Conservation (phyloP, 2,329 filamentous ascomycete genomes). For the Rhytidhysteron rufulum region DNA sequence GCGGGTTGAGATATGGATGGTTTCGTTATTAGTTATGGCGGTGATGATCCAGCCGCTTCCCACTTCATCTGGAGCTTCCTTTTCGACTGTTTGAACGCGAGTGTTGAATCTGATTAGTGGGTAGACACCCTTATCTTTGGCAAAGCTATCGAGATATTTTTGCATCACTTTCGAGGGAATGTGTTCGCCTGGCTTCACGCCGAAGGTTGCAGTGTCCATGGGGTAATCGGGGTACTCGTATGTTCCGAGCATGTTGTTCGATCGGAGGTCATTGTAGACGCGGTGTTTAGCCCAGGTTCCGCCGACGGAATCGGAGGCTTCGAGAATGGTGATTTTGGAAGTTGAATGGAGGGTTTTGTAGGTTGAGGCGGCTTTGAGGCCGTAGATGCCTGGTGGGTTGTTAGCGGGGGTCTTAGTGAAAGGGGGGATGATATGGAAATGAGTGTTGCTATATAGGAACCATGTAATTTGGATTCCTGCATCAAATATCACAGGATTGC, state of each 20-base stretch:
- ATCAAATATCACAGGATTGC: not conserved
- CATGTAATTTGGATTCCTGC: not conserved
- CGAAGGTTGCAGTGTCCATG: conserved; percentile 11
- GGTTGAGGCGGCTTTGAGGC: conserved; percentile 41
- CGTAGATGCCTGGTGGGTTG: conserved; percentile 5
- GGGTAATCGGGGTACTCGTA: conserved; percentile 34
- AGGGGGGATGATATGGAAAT: not conserved
- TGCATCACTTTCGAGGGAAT: conserved; percentile 56
- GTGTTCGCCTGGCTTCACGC: conserved; percentile 49
- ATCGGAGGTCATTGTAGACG: conserved; percentile 37
- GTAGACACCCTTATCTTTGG: conserved; percentile 45
- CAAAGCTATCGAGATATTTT: conserved; percentile 48
- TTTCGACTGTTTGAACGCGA: conserved; percentile 48
- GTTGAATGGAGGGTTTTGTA: conserved; percentile 40
- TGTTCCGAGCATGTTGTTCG: conserved; percentile 37
- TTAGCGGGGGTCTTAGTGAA: not conserved
- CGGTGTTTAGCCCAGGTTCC: conserved; percentile 37
- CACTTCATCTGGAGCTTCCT: conserved; percentile 17
- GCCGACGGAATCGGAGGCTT: conserved; percentile 33
- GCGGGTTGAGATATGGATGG: conserved; percentile 15
- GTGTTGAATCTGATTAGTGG: conserved; percentile 49
- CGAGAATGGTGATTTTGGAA: conserved; percentile 38
- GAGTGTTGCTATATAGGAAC: not conserved
- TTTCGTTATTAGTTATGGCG: not conserved
- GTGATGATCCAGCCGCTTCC: conserved; percentile 5